phyloP scores from a whole-genome alignment of 176 grass and related monocot genomes.

The Ampelocalamus luodianensis region DNA sequence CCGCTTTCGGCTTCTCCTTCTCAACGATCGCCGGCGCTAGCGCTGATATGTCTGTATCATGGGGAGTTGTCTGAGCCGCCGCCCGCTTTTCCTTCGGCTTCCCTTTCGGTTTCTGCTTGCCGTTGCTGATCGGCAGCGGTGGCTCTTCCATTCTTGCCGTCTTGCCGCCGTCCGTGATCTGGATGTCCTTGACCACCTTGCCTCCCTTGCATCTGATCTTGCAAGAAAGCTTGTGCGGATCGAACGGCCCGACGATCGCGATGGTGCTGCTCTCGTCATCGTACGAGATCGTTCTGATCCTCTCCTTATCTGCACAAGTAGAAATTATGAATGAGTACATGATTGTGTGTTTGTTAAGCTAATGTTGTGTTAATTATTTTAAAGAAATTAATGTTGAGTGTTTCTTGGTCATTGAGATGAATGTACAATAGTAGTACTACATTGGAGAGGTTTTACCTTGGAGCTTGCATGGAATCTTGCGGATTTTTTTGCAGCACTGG shows the following conservation, averaged over 20 bases:
- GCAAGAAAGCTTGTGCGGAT: conserved; percentile 52
- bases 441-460: conserved; percentile 50
- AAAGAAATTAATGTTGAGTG: background rate
- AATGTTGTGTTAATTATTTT: background rate
- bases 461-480: conserved; percentile 60
- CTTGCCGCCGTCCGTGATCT: conserved; percentile 42
- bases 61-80: background rate
- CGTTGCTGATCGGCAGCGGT: background rate
- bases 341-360: background rate
- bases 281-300: conserved; percentile 58
- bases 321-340: background rate
- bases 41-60: background rate
- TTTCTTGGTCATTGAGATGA: background rate
- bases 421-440: background rate
- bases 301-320: conserved; percentile 44
- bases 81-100: background rate
- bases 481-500: conserved; percentile 59
- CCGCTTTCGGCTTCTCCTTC: background rate
- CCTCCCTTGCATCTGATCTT: conserved; percentile 65
- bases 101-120: conserved; percentile 27
- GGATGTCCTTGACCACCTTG: conserved; percentile 56
- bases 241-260: conserved; percentile 62
- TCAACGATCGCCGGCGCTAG: background rate
- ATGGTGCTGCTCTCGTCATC: conserved; percentile 59
- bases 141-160: conserved; percentile 1